Base-by-base conservation (phyloP, 345 rosid species). In the Euphorbia lathyris region DNA sequence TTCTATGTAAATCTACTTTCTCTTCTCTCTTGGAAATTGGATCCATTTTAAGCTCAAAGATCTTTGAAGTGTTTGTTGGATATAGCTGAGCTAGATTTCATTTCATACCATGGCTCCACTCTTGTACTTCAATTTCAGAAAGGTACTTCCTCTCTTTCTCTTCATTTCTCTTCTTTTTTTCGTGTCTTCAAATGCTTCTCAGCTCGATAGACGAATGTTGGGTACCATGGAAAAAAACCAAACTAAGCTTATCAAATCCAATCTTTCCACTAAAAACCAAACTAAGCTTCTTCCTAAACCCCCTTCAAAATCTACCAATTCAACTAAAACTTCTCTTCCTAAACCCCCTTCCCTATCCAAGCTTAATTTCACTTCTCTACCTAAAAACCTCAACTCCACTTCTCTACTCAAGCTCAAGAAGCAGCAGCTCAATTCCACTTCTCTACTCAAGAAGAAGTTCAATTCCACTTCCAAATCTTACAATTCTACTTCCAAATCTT, bases 381-480 rank as follows among this genome's bases (percentile, higher is more conserved):
- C 78, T 57, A 52, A 51, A 59, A 71, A 79, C 72, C 84, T 79
- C 55, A 81, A 63, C 55, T 77, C 78, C 53, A 75, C 65, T 53
- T 66, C 64, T 13, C 55, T 58, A 26, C 73, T 55, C 30, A 74
- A 70, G 47, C 70, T n/a, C n/a, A 72, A 72, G 69, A 85, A 79
- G 63, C n/a, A n/a, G n/a, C n/a, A 80, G 70, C 78, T 86, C 68
- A 85, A 88, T 43, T 80, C 87, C 45, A 77, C 85, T 19, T 63
- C 82, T 34, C 63, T 43, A 42, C 12, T 65, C 20, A 72, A 72
- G 69, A 72, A 72, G 69, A 85, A 79, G 63, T 76, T 73, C 75
- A 76, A 79, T 55, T 71, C 79, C 57, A 76, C 78, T 30, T 73
- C 88, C 8, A 90, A 88, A 65, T 10, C 81, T 27, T 51, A 78